Evolutionary conservation across 352 stramenopile genomes (phyloP).

Genomic region (Pythium phragmiticola): DNA sequence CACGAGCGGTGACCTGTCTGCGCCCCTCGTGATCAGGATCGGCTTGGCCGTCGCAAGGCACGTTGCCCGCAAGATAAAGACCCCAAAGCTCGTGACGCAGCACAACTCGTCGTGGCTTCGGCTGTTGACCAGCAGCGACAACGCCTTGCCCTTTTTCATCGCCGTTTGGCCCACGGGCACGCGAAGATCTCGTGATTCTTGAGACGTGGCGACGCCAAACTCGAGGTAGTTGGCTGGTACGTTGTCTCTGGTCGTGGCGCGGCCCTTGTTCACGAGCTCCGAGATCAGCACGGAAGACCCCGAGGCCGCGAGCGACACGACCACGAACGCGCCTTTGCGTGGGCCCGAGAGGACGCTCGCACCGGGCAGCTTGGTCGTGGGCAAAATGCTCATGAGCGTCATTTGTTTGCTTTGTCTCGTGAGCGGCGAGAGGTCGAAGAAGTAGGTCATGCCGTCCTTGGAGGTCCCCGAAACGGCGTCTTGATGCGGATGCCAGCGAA

Average conservation of each 20-base stretch:
- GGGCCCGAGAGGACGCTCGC: conserved; percentile 39
- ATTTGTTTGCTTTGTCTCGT: conserved; percentile 51
- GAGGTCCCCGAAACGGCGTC: conserved; percentile 49
- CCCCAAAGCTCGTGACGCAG: conserved; percentile 55
- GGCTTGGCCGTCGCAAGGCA: conserved; percentile 36
- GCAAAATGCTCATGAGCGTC: conserved; percentile 38
- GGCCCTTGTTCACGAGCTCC: conserved; percentile 58
- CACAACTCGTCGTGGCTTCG: conserved; percentile 41
- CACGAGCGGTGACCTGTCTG: conserved; percentile 45
- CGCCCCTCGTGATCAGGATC: conserved; percentile 38
- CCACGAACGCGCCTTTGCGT: conserved; percentile 46
- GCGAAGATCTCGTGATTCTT: conserved; percentile 53
- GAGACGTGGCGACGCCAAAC: conserved; percentile 38
- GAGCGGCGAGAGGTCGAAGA: conserved; percentile 60
- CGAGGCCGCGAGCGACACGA: conserved; percentile 44
- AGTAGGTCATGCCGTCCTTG: conserved; percentile 68
- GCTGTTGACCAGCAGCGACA: conserved; percentile 38
- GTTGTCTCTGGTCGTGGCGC: conserved; percentile 50
- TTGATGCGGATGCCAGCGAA: conserved; percentile 65
- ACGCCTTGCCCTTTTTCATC: conserved; percentile 59
- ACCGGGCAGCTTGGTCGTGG: conserved; percentile 49
- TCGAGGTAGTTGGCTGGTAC: conserved; percentile 55
- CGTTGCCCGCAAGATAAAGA: conserved; percentile 42
- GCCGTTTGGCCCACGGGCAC: conserved; percentile 10
- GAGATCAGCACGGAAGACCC: conserved; percentile 44